Percentiles rank a stretch among this genome's conserved stretches.
Conservation (phyloP, 1,139 yeast species). For the Yamadazyma pseudoaaseri region DNA sequence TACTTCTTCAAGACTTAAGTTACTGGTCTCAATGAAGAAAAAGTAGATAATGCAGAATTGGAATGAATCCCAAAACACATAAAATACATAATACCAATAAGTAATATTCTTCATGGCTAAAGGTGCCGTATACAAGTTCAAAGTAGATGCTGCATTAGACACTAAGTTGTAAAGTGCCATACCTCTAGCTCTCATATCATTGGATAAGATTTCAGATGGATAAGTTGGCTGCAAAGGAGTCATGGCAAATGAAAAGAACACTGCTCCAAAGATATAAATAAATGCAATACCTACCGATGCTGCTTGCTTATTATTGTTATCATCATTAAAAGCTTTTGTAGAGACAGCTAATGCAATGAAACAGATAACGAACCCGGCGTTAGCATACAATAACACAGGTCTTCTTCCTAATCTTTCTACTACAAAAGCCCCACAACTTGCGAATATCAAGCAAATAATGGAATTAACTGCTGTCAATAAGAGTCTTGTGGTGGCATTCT, state of each 20-base stretch:
- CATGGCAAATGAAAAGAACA: slow-evolving; percentile 19
- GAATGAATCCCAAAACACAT: slow-evolving; percentile 18
- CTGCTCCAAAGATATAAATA: slow-evolving; percentile 18
- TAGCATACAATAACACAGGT: slow-evolving; percentile 18
- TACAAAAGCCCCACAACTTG: slow-evolving; percentile 19
- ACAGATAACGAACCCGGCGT: slow-evolving; percentile 15
- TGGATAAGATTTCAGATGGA: slow-evolving; percentile 19
- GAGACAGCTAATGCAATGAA: slow-evolving; percentile 17
- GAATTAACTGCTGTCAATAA: slow-evolving; percentile 19
- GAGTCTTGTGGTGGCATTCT: slow-evolving; percentile 16
- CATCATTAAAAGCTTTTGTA: slow-evolving; percentile 15
- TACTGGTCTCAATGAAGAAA: slow-evolving; percentile 28
- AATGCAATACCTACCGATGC: slow-evolving; percentile 16
- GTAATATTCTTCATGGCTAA: slow-evolving; percentile 20
- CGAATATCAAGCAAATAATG: slow-evolving; percentile 14
- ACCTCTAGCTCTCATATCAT: slow-evolving; percentile 17
- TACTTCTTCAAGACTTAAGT: slow-evolving; percentile 26
- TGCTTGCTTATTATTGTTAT: slow-evolving; percentile 13
- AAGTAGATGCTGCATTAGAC: slow-evolving; percentile 18
- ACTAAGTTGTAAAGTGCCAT: slow-evolving; percentile 15
- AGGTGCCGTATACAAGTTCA: slow-evolving; percentile 20
- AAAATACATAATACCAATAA: slow-evolving; percentile 21
- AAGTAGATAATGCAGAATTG: slow-evolving; percentile 21
- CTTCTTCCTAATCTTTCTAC: slow-evolving; percentile 18
- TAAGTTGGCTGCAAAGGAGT: slow-evolving; percentile 22